Base-by-base conservation (phyloP, 805 yeast genomes). In the Cyberlindnera lachancei region DNA sequence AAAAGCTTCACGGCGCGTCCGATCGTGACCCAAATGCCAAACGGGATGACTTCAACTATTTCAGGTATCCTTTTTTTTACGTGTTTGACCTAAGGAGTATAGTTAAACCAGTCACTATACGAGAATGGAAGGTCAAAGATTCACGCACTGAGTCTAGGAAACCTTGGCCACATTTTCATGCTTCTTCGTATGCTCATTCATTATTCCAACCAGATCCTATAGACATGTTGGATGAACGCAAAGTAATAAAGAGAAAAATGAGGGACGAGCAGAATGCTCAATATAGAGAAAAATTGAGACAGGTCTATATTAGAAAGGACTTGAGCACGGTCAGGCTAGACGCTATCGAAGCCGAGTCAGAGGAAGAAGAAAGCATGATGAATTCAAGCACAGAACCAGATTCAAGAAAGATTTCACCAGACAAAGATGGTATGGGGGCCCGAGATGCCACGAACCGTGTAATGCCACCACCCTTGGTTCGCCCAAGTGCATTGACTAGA, bases 1-100 rank as follows among this genome's bases (percentile, higher is more conserved):
- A 92, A 52, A 84, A 84, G 48, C 58, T 84, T 11, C 77, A 74
- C 53, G 96, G 96, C 10, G 82, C 95, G 1, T 71, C 80, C 23
- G 96, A 88, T 55, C 72, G 95, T 43, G 96, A 88, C 53, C 92
- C 94, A 10, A 70, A 67, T 40, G 92, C 94, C 3, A 76, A 70
- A 43, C 66, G 95, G 35, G 95, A 84, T 46, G 96, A 90, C 52
- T 72, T 81, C 48, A 78, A 79, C 50, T 83, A 83, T 53, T 84
- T 92, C 55, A 77, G 76, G 31, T 76, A 79, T 23, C 74, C 79
- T 6, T 86, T 78, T 56, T 61, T 86, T 18, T 77, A 80, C 42
- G 79, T 86, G 23, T 90, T 80, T 59, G 98, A 92, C 50, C 63
- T 82, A 17, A 69, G 77, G 41, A 88, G 83, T 46, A 70, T 69